These are phyloP conservation scores for Eimeria tenella DNA, from an alignment of 169 alveolate species.

Conservation along the genomic window DNA sequence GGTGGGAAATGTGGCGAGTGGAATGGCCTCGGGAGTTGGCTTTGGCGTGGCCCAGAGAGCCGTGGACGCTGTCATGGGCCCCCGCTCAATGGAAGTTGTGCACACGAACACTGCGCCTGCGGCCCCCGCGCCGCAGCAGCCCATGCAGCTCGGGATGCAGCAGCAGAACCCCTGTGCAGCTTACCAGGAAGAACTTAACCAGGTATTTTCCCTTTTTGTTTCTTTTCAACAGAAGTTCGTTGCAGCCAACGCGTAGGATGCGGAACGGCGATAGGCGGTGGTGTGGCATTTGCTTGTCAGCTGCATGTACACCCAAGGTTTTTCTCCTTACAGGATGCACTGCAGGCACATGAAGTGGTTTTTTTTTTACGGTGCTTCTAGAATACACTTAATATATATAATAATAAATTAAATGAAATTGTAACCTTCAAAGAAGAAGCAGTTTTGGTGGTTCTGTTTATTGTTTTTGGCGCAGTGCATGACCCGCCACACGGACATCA, in stretches of 20 bases:
- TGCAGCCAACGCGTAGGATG: background rate
- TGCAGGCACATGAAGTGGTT: background rate
- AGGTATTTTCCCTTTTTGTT: background rate
- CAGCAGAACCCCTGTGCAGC: slow-evolving; percentile 55
- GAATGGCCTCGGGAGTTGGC: slow-evolving; percentile 81
- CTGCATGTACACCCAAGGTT: background rate
- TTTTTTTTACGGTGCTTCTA: background rate
- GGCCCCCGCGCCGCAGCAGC: slow-evolving; percentile 53
- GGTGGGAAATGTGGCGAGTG: slow-evolving; percentile 77
- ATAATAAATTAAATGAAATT: no score
- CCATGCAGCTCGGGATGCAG: slow-evolving; percentile 7
- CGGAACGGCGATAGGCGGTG: background rate
- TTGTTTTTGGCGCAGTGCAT: slow-evolving; percentile 74
- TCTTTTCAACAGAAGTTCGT: background rate
- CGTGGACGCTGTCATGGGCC: slow-evolving; percentile 82
- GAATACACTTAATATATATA: no score
- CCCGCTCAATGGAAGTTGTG: slow-evolving; percentile 82
- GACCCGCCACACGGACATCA: slow-evolving; percentile 74
- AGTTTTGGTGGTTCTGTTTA: background rate
- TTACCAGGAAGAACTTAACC: slow-evolving; percentile 76
- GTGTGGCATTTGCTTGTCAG: background rate
- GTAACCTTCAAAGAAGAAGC: no score
- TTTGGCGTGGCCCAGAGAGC: slow-evolving; percentile 83
- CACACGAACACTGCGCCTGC: slow-evolving; percentile 75
- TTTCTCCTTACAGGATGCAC: background rate